Base-by-base conservation (phyloP, 805 yeast genomes). In the Metschnikowia lochheadii region DNA sequence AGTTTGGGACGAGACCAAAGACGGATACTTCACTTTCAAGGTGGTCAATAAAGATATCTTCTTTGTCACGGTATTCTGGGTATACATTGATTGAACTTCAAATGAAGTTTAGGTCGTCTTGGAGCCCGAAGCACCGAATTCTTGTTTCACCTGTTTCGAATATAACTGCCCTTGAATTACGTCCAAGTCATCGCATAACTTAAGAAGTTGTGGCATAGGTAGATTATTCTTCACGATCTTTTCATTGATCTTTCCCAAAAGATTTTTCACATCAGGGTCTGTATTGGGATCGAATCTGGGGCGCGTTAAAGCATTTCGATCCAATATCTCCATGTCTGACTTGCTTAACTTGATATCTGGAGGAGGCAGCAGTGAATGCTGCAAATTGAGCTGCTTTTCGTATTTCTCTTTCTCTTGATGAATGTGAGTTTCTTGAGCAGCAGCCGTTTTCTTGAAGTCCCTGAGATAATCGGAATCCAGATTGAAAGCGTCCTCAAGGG, bases 1-100 rank as follows among this genome's bases (percentile, higher is more conserved):
- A 0, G 66, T 76, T 4, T 83, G 87, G 87, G 82, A 82, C 54
- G 60, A 68, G 7, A 64, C 67, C 11, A 80, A 71, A 42, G 89
- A 84, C 62, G 88, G 87, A 2, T 65, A 72, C 33, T 64, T 76
- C 11, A 70, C 70, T 21, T 49, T 77, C 18, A 66, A 66, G 45
- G 50, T 73, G 13, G 55, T 57, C 6, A 35, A 53, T 7, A 61
- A 56, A n/a, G 40, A 51, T 33, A 65, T 61, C 44, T 61, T 60
- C 47, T 58, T 61, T n/a, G 48, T 58, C 33, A 55, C 58, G 3
- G 49, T 58, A 15, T 52, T 48, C 41, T 58, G 61, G 61, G 49
- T 56, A 15, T 45, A 51, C 26, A 54, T 49, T 11, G 57, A 36
- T 23, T 57, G 43, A 48, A 4, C 18, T 14, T 23, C 41, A 10